Conservation (phyloP, 2,329 filamentous ascomycete species). For the Phoma herbarum region DNA sequence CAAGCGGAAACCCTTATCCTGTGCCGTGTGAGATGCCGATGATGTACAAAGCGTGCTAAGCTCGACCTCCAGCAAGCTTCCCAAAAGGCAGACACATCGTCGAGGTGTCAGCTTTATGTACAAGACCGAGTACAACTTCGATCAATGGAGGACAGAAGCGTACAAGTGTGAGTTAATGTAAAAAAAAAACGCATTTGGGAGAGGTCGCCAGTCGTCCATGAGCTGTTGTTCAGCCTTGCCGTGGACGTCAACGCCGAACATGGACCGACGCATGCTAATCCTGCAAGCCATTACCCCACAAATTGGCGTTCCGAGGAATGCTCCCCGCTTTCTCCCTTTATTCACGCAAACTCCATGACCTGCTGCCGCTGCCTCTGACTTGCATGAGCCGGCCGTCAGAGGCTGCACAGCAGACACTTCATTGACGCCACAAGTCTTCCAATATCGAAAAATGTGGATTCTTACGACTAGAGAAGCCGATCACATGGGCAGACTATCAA, state of each 20-base stretch:
- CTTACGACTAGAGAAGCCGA: not conserved
- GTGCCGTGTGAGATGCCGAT: slow-evolving; percentile 9
- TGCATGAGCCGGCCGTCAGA: slow-evolving; percentile 39
- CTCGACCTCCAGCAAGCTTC: not conserved
- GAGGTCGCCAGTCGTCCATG: slow-evolving; percentile 1
- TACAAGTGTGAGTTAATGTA: no score
- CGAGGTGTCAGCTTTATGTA: not conserved
- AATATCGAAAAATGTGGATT: not conserved
- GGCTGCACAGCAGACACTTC: slow-evolving; percentile 14
- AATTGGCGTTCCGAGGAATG: slow-evolving; percentile 42
- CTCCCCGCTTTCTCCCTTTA: slow-evolving; percentile 49
- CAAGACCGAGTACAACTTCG: not conserved
- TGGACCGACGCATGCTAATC: slow-evolving; percentile 35
- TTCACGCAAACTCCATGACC: slow-evolving; percentile 33
- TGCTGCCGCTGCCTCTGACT: slow-evolving; percentile 42
- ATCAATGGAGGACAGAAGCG: not conserved
- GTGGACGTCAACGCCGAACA: slow-evolving; percentile 35
- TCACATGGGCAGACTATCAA: not conserved
- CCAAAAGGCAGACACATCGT: not conserved
- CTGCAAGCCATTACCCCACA: slow-evolving; percentile 50
- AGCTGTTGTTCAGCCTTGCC: slow-evolving; percentile 38
- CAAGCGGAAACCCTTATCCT: not conserved
- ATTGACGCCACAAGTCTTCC: not conserved
- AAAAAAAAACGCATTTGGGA: not conserved
- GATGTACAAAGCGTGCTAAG: not conserved